A percentile compares a stretch with the other conserved stretches of the same genome.
phyloP scores from a whole-genome alignment of 2,329 filamentous ascomycete genomes.

The Fusarium sp. region DNA sequence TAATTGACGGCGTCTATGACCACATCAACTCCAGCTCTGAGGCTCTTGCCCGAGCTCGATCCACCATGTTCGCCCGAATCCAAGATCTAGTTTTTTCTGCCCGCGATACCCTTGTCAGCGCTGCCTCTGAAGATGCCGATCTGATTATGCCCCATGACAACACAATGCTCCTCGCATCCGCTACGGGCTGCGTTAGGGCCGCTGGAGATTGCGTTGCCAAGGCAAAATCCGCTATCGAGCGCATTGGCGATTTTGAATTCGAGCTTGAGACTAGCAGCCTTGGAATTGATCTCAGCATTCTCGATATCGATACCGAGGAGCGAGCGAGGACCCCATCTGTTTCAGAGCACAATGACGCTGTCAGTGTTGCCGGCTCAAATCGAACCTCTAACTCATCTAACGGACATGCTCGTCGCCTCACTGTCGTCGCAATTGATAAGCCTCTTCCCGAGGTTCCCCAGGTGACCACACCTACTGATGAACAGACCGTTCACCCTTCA shows the following conservation, averaged over 20 bases:
- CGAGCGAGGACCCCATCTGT: slow-evolving; percentile 45
- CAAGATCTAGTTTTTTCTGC: slow-evolving; percentile 83
- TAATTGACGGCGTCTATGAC: slow-evolving; percentile 84
- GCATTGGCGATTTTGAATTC: slow-evolving; percentile 90
- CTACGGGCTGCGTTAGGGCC: slow-evolving; percentile 87
- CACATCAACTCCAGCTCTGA: slow-evolving; percentile 76
- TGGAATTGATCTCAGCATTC: slow-evolving; percentile 63
- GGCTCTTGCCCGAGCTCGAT: slow-evolving; percentile 73
- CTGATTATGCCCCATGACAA: slow-evolving; percentile 84
- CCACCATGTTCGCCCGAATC: slow-evolving; percentile 81
- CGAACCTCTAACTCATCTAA: slow-evolving; percentile 50
- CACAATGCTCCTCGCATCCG: slow-evolving; percentile 76
- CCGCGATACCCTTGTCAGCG: slow-evolving; percentile 77
- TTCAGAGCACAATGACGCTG: slow-evolving; percentile 49
- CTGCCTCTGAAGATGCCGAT: slow-evolving; percentile 76
- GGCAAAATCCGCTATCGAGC: slow-evolving; percentile 84
- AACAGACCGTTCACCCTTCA: slow-evolving; percentile 45
- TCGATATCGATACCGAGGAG: slow-evolving; percentile 54
- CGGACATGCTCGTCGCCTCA: slow-evolving; percentile 48
- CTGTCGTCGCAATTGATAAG: slow-evolving; percentile 66
- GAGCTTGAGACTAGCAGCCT: slow-evolving; percentile 70
- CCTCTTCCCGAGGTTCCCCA: slow-evolving; percentile 73
- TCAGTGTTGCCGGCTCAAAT: slow-evolving; percentile 51
- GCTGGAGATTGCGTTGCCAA: slow-evolving; percentile 92
- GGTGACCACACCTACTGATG: slow-evolving; percentile 52